Base-by-base conservation (phyloP, 2,329 filamentous ascomycete genomes). In the Aspergillus hiratsukae region DNA sequence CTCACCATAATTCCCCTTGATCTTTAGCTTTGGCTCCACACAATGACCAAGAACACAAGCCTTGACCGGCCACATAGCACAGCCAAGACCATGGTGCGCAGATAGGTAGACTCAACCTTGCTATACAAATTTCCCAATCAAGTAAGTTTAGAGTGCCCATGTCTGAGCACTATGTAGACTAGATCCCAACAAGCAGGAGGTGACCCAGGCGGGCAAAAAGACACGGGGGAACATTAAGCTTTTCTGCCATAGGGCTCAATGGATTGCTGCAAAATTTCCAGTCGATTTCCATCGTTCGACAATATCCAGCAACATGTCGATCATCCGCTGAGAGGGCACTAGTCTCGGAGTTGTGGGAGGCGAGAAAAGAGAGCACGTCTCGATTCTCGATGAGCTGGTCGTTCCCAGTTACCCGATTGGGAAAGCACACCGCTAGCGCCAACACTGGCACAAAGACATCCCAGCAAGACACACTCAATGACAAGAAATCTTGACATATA, bases 341-440 rank as follows among this genome's bases (percentile, higher is more conserved):
- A 19, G 41, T 19, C 41, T 19, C 41, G 8, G 19, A 4, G 21
- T 23, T 21, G 19, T 23, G 9, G 21, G 41, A 45, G 41, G 41
- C 17, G 41, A 11, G 21, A 14, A 45, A 23, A 45, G 10, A 23
- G 11, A 23, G 41, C 19, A 5, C 41, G 31, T 37, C 10, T 23
- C 8, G 41, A 14, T 19, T 45, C 41, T 45, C 8, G 21, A 23
- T 11, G 41, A 23, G 21, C n/a, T 23, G 31, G 53, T 51, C 53
- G 53, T 55, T 55, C 53, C 43, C 35, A 40, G 28, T 55, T 55
- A 43, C 53, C 53, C 27, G 23, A 54, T 54, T 43, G 19, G 52
- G 52, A 27, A 54, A 41, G 37, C 9, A 23, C 28, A 17, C 25
- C 53, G 25, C 53, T 55, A 51, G 48, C 21, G 17, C n/a, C 53